These are phyloP conservation scores for Lentinula aciculospora DNA, from an alignment of 768 basidiomycete genomes.

Conservation along the genomic window DNA sequence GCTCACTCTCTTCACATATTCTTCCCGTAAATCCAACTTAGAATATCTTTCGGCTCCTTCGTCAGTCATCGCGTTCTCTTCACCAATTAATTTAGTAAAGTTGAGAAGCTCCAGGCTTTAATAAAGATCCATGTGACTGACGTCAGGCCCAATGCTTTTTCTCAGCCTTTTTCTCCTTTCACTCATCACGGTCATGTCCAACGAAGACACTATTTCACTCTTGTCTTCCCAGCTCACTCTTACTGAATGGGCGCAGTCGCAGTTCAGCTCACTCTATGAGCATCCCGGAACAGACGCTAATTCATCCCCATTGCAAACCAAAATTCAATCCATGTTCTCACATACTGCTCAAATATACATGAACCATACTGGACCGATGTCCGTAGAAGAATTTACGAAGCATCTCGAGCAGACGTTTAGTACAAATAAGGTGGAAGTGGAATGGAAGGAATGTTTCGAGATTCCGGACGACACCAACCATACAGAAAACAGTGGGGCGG, in stretches of 20 bases:
- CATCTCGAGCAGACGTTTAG: constrained; percentile 17
- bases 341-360: constrained; percentile 24
- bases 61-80: no score
- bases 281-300: constrained; percentile 7
- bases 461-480: constrained; percentile 6
- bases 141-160: neutral
- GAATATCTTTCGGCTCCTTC: no score
- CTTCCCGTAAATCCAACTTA: no score
- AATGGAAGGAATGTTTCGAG: constrained; percentile 30
- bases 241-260: constrained; percentile 23
- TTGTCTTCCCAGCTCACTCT: neutral
- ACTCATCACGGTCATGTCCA: neutral
- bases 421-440: constrained; percentile 16
- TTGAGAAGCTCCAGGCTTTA: no score
- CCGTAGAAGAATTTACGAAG: constrained; percentile 22
- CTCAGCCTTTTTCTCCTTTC: neutral
- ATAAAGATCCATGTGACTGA: neutral
- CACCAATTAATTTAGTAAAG: no score
- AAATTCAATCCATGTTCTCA: constrained; percentile 27
- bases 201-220: neutral
- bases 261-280: constrained; percentile 22
- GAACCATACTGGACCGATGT: constrained; percentile 21
- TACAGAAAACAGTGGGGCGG: neutral
- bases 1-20: no score
- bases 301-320: neutral